Base-by-base conservation (phyloP, 805 yeast species). In the Candida sithepensis region DNA sequence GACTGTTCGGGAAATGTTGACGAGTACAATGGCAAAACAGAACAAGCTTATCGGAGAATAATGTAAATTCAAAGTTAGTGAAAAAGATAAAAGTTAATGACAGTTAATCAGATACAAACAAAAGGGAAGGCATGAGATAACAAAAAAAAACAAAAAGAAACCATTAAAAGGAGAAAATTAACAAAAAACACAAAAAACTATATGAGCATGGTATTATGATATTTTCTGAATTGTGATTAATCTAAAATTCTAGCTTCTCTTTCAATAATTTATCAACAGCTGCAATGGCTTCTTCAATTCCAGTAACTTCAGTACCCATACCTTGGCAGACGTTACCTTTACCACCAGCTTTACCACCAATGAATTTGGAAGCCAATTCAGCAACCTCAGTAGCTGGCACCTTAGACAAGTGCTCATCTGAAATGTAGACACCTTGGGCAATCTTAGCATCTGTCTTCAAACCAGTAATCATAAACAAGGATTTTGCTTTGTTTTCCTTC, bases 301-400 rank as follows among this genome's bases (percentile, higher is more conserved):
- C 88, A 30, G 70, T 75, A 33, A 83, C 77, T 53, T 88, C 85
- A 58, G 84, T 88, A 59, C 99, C 99, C 83, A 89, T 86, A 70
- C 99, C 99, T 73, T 94, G 99, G 58, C 89, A 88, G 46, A 91
- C 83, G 56, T 89, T 88, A 54, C 97, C 98, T 71, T 89, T 94
- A 68, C 99, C 99, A 72, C 99, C 99, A 49, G 96, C 95, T 68
- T 86, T 89, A 69, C 99, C 99, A 55, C 99, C 99, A 58, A 94
- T 81, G 59, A 75, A 73, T 33, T 73, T 69, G 40, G 91, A 73
- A 39, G 87, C 98, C 47, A 77, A 71, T 45, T 75, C 69, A 28
- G 95, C 95, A 56, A 90, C 76, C 24, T 80, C 90, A 48, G 84
- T 77, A 45, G 95, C 91, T 54, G 84, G 77, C 19, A 89, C 74